phyloP scores from a whole-genome alignment of 78 protist genomes.

The Andalucia godoyi region DNA sequence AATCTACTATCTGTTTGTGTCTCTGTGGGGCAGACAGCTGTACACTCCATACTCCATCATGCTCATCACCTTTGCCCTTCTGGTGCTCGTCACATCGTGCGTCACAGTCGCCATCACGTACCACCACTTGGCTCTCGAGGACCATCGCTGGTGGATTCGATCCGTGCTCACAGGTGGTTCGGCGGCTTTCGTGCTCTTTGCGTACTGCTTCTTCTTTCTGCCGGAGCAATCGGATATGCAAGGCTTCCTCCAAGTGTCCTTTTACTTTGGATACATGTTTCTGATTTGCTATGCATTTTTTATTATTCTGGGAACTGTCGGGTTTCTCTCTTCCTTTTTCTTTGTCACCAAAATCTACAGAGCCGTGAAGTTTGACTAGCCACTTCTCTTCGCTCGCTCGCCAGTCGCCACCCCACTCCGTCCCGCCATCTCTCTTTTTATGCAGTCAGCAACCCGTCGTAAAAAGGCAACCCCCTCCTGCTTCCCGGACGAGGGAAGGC shows the following conservation, averaged over 20 bases:
- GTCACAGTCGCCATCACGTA: slow-evolving; percentile 87
- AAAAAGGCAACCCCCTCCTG: no score
- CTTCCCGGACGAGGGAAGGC: no score
- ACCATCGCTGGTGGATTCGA: slow-evolving; percentile 93
- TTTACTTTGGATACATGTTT: slow-evolving; percentile 87
- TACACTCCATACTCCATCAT: slow-evolving; percentile 86
- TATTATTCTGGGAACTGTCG: slow-evolving; percentile 86
- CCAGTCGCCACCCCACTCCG: no score
- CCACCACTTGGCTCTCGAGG: slow-evolving; percentile 89
- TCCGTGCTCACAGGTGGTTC: slow-evolving; percentile 73
- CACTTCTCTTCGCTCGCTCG: no score
- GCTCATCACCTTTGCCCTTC: slow-evolving; percentile 63
- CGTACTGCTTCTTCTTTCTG: slow-evolving; percentile 76
- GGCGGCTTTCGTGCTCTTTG: slow-evolving; percentile 72
- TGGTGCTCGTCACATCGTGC: slow-evolving; percentile 84
- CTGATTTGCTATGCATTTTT: slow-evolving; percentile 68
- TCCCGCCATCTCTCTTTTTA: no score
- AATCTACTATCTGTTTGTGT: slow-evolving; percentile 79
- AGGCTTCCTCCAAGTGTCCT: slow-evolving; percentile 81
- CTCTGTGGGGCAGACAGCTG: slow-evolving; percentile 82
- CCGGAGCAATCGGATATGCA: slow-evolving; percentile 64
- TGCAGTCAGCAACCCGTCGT: no score
- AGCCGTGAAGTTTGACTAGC: slow-evolving; percentile 59
- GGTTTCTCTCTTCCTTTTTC: slow-evolving; percentile 65
- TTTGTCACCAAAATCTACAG: slow-evolving; percentile 81